Evolutionary conservation across 768 basidiomycete species (phyloP), one percentile per base, ranked within the genome.

Genomic region (Boletus insuetus): DNA sequence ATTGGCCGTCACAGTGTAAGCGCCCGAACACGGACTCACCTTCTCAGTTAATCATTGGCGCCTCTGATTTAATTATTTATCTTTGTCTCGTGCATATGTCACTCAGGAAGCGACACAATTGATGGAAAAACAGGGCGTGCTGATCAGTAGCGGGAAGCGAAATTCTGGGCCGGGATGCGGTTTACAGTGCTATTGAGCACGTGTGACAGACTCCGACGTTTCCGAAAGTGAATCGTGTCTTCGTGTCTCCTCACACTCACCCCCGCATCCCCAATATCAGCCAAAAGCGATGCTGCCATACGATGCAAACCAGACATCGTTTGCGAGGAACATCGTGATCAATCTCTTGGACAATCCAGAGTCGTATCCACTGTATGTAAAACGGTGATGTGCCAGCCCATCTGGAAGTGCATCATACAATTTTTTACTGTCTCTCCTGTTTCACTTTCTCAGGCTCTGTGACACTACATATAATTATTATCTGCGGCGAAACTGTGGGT

Each of bases 41-140:
- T 17, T n/a, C 5, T 6, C 35, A 56, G 51, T 45, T 19, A 2
- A 26, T 12, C 19, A 17, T 10, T 29, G 26, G 26, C 26, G 9
- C 29, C 2, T 29, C 29, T 29, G 29, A 29, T 26, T 7, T 26
- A 26, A 10, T 29, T 14, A 34, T 34, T 34, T 13, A 13, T 34
- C 3, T 6, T 34, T 13, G 13, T 34, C 34, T 34, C 13, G 11
- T 34, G 1, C 14, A 14, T 14, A 3, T 35, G 14, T 6, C 13
- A 4, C 14, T 14, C 6, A 68, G 66, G 69, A 65, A 44, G 82
- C 83, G 0, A 73, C 80, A 1, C 81, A 84, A 12, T 77, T 85
- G 48, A 75, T 85, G 80, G 83, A 85, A 66, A 79, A 81, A 56
- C 80, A 84, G 55, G 83, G 83, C 0, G 79, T n/a, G 22, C 22